Evolutionary conservation across 306 rosid species (phyloP).

Genomic region (Prunus fruticosa): DNA sequence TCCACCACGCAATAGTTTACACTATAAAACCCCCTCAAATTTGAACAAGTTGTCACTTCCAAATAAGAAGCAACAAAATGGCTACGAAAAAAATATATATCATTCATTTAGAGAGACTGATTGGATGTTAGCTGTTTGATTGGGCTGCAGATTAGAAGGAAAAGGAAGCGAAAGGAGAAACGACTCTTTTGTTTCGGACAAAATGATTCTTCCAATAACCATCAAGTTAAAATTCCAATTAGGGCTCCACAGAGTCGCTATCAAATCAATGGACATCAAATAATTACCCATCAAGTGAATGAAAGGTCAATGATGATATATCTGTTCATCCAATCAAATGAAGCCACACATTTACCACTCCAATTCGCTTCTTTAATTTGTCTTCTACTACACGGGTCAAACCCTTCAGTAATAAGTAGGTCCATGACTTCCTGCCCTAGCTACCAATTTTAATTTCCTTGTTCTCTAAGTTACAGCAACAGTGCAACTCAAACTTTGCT

Average conservation of each 20-base stretch:
- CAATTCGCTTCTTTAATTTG: constrained; percentile 1
- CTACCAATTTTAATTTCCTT: background rate
- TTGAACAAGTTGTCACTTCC: background rate
- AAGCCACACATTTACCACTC: background rate
- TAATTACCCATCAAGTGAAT: constrained; percentile 4
- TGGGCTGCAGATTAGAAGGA: background rate
- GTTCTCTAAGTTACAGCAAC: constrained; percentile 7
- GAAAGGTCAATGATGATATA: constrained; percentile 3
- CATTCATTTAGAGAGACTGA: no score
- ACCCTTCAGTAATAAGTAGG: background rate
- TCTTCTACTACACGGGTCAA: background rate
- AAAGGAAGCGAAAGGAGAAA: background rate
- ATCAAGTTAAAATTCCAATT: background rate
- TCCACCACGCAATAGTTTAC: background rate
- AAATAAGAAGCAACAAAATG: background rate
- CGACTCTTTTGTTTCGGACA: background rate
- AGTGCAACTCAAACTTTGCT: background rate
- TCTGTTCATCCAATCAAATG: background rate
- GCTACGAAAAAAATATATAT: no score
- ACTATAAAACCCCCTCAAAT: background rate
- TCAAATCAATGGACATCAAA: background rate
- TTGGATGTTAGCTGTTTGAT: background rate
- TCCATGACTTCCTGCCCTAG: background rate
- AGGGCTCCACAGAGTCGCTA: background rate
- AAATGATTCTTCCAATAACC: background rate